These are phyloP conservation scores for Aspergillus eucalypticola DNA, from an alignment of 2,329 filamentous ascomycete genomes.

Conservation along the genomic window DNA sequence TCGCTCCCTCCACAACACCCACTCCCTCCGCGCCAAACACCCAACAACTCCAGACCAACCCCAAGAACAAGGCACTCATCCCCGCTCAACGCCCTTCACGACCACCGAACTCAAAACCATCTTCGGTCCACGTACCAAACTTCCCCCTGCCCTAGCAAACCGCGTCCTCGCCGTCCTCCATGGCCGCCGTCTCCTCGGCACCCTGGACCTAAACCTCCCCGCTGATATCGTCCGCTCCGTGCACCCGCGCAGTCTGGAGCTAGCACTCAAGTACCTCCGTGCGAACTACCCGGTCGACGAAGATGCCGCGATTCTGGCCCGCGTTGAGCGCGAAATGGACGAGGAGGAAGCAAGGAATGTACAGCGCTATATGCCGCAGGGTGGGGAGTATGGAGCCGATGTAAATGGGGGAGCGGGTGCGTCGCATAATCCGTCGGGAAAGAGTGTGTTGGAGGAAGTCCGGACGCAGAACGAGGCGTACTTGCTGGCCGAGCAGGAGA, in stretches of 20 bases:
- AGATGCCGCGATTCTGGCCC: conserved; percentile 50
- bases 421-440: conserved; percentile 44
- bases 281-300: conserved; percentile 47
- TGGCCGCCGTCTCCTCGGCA: conserved; percentile 46
- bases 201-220: conserved; percentile 47
- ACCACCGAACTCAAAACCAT: conserved; percentile 36
- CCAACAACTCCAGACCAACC: conserved; percentile 12
- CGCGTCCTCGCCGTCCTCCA: conserved; percentile 44
- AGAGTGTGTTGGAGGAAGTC: conserved; percentile 43
- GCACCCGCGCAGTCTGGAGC: conserved; percentile 35
- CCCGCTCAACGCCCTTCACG: conserved; percentile 34
- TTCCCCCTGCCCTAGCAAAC: conserved; percentile 38
- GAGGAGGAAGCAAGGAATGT: conserved; percentile 44
- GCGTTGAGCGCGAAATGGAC: conserved; percentile 43
- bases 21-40: conserved; percentile 17
- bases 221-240: conserved; percentile 38
- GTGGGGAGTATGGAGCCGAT: conserved; percentile 45
- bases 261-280: conserved; percentile 46
- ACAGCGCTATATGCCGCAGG: conserved; percentile 47
- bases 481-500: conserved; percentile 47
- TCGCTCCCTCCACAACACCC: conserved; percentile 25
- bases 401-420: conserved; percentile 31
- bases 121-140: conserved; percentile 32
- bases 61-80: conserved; percentile 29
- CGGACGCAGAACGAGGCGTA: conserved; percentile 43